Base-by-base conservation (phyloP, 495 filamentous ascomycete species). In the Lasiosphaeria ovina region DNA sequence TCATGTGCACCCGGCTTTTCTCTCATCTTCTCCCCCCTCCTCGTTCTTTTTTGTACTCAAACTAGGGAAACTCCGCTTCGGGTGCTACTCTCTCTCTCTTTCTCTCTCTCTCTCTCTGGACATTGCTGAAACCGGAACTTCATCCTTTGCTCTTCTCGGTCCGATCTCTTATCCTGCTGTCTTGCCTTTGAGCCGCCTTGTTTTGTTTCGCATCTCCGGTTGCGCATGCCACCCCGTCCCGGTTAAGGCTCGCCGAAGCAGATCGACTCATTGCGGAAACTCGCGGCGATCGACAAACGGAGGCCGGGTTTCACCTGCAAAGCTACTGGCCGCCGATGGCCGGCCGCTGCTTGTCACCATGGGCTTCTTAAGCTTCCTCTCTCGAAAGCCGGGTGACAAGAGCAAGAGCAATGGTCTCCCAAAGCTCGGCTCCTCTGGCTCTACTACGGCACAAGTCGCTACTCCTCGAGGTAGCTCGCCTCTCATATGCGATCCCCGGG, bases 331-430 rank as follows among this genome's bases (percentile, higher is more conserved):
- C 51, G 58, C 67, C 51, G 24, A 71, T 69, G 66, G 66, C 62
- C 24, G 60, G 66, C 51, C 42, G 36, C 38, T 56, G 47, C 45
- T 8, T 33, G 17, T 38, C 69, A 72, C 56, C 31, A 80, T 80
- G 77, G 76, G 77, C 60, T 65, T 78, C 60, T 65, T 78, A 47
- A 74, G 69, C 60, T 74, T 79, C 33, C 58, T 80, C 35, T 64
- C 69, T 9, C 73, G 60, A 54, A 78, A 69, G 51, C 51, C 66
- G 17, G 51, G 63, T 56, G 60, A 64, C 54, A 66, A 66, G 58
- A 35, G 45, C 35, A 69, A 67, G 55, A n/a, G 42, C 12, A 35
- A 49, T 38, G 57, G 58, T 54, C 35, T 59, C 54, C 59, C 72
- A n/a, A 77, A 71, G 58, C 55, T 70, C 1, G 58, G 63, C 44